phyloP scores from a whole-genome alignment of 768 basidiomycete genomes.

The Nidularia pulvinata region DNA sequence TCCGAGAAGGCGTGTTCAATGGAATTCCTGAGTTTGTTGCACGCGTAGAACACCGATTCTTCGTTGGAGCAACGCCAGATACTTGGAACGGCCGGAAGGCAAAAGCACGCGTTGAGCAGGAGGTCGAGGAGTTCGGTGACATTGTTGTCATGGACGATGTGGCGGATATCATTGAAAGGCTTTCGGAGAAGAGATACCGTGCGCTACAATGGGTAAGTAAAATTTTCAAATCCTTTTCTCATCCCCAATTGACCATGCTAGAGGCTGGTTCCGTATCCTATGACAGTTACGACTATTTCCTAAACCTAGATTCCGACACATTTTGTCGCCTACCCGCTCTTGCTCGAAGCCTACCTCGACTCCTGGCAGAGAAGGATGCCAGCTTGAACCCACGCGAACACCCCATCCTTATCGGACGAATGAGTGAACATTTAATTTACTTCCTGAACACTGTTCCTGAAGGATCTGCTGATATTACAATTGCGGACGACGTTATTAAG shows the following conservation, averaged over 20 bases:
- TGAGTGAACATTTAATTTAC: neutral
- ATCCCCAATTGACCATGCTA: neutral
- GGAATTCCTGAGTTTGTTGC: neutral
- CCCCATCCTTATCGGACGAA: neutral
- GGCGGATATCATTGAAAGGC: neutral
- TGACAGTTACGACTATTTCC: neutral
- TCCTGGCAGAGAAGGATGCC: neutral
- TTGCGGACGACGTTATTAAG: neutral
- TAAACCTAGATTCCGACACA: neutral
- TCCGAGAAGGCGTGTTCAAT: neutral
- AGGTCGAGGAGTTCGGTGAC: neutral
- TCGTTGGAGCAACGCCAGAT: neutral
- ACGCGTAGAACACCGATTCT: neutral
- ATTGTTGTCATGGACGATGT: neutral
- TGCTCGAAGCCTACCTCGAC: neutral
- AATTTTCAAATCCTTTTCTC: neutral
- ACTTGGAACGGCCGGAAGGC: neutral
- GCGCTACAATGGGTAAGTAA: neutral
- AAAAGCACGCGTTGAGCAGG: neutral
- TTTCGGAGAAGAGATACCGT: neutral
- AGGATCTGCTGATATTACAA: neutral
- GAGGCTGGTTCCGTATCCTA: neutral
- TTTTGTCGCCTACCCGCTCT: neutral
- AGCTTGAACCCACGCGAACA: neutral
- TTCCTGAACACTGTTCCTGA: neutral